These are phyloP conservation scores for Fraxinus anomala DNA, from an alignment of 257 asterid genomes.

Conservation along the genomic window DNA sequence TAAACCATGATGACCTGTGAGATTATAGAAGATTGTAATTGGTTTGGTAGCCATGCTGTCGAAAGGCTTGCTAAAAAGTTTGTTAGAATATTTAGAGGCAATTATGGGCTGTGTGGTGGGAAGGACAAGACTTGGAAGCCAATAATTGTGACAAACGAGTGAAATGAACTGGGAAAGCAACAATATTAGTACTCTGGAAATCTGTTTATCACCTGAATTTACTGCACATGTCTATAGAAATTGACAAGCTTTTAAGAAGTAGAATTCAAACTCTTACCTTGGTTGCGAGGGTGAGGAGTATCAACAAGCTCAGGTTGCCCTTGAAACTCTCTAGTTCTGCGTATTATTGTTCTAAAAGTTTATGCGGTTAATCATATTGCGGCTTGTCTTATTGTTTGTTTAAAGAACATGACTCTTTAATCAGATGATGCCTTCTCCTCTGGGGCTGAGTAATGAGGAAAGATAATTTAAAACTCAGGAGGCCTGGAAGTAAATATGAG, in stretches of 20 bases:
- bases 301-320: neutral
- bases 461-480: neutral
- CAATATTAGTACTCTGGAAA: neutral
- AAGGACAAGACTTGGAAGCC: neutral
- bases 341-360: neutral
- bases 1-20: neutral
- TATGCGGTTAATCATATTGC: neutral
- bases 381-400: neutral
- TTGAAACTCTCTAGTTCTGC: neutral
- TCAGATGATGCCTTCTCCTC: neutral
- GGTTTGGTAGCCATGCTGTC: neutral
- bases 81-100: neutral
- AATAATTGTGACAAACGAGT: neutral
- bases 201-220: neutral
- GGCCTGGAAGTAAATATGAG: neutral
- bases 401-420: too few relatives aligned
- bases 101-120: neutral
- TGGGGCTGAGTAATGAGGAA: neutral
- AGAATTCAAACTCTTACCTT: neutral
- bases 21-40: neutral
- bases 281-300: neutral
- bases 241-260: neutral
- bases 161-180: neutral
- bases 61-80: neutral
- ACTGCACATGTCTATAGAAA: neutral